These are phyloP conservation scores for Arthroderma uncinatum DNA, from an alignment of 2,329 filamentous ascomycete species.

Conservation along the genomic window DNA sequence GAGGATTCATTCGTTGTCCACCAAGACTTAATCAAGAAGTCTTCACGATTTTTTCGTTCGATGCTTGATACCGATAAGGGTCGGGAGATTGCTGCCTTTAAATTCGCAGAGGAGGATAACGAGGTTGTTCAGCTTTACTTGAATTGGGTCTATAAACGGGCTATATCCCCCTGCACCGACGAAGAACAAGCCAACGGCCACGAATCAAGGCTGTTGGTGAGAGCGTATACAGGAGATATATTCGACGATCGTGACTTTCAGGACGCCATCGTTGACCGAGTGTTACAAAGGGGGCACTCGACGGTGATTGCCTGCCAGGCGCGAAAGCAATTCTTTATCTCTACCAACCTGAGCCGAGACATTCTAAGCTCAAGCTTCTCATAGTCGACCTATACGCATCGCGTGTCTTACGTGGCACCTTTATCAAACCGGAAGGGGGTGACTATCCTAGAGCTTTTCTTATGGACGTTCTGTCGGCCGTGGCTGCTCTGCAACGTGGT, in stretches of 20 bases:
- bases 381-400: neutral
- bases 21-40: neutral
- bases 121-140: neutral
- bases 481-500: neutral
- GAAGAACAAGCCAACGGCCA: neutral
- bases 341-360: neutral
- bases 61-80: neutral
- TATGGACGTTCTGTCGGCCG: neutral
- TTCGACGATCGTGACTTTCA: neutral
- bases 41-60: neutral
- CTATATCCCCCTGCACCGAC: neutral
- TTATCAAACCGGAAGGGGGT: neutral
- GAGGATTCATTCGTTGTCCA: neutral
- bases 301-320: neutral
- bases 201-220: neutral
- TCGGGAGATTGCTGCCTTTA: neutral
- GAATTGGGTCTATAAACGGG: slow-evolving; percentile 2
- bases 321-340: neutral
- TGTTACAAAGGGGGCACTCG: slow-evolving; percentile 18
- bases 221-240: neutral
- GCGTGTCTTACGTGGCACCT: neutral
- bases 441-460: neutral
- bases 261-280: slow-evolving; percentile 7
- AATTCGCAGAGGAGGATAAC: neutral
- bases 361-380: neutral